Conservation (phyloP, 768 basidiomycete species). For the Suillus decipiens region DNA sequence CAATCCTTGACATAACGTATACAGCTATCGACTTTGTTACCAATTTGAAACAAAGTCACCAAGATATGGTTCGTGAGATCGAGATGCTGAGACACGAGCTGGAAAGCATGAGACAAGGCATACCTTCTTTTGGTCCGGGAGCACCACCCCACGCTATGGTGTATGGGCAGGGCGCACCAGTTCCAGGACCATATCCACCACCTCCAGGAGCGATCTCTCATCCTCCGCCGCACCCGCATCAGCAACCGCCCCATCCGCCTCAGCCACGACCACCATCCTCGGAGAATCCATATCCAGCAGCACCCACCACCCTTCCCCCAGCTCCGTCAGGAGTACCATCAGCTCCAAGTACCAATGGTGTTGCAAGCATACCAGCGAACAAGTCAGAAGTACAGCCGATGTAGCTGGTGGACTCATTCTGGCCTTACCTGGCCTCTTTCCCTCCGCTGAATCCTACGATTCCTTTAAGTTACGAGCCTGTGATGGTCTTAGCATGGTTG, state of each 20-base stretch:
- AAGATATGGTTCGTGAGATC: constrained; percentile 77
- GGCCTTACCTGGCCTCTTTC: constrained; percentile 10
- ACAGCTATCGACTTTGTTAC: constrained; percentile 87
- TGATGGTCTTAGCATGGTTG: constrained; percentile 17
- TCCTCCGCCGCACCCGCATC: constrained; percentile 33
- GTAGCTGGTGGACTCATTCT: constrained; percentile 20
- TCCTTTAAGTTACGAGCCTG: constrained; percentile 2
- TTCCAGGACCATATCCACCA: constrained; percentile 47
- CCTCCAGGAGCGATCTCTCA: constrained; percentile 48
- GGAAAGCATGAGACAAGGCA: constrained; percentile 60
- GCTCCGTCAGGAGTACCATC: constrained; percentile 17
- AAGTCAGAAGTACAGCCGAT: constrained; percentile 47
- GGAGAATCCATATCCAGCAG: constrained; percentile 55
- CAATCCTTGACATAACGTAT: constrained; percentile 9
- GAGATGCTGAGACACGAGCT: constrained; percentile 79
- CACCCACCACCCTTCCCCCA: constrained; percentile 32
- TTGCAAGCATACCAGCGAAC: constrained; percentile 36
- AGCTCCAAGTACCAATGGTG: constrained; percentile 43
- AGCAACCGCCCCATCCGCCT: constrained; percentile 33
- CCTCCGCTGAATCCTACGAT: constrained; percentile 11
- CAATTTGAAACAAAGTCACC: constrained; percentile 73
- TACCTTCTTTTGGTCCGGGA: constrained; percentile 50
- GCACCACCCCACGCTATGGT: constrained; percentile 50
- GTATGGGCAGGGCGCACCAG: constrained; percentile 51
- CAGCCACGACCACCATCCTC: constrained; percentile 61